These are phyloP conservation scores for Phytopythium ostracodes DNA, from an alignment of 352 stramenopile genomes.

Conservation along the genomic window DNA sequence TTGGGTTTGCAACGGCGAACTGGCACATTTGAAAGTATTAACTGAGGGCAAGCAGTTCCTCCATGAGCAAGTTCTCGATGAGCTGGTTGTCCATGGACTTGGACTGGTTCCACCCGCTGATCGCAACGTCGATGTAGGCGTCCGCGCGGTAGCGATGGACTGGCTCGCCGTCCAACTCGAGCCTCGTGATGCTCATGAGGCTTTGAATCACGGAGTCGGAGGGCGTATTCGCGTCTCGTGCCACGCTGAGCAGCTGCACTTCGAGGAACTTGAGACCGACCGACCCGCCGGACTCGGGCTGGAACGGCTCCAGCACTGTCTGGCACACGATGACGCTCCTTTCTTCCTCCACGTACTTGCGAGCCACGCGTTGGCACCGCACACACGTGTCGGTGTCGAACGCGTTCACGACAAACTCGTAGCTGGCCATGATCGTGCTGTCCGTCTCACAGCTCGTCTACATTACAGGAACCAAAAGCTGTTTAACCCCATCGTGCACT, in stretches of 20 bases:
- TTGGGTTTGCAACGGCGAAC: not conserved
- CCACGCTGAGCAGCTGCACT: not conserved
- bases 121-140: constrained; percentile 3
- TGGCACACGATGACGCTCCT: constrained; percentile 22
- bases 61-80: constrained; percentile 9
- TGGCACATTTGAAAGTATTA: not conserved
- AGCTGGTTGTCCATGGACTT: constrained; percentile 6
- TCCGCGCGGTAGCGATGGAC: not conserved
- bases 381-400: constrained; percentile 17
- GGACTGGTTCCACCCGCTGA: constrained; percentile 5
- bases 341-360: constrained; percentile 17
- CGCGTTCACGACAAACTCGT: constrained; percentile 6
- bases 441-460: constrained; percentile 3
- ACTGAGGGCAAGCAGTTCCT: not conserved
- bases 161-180: constrained; percentile 1
- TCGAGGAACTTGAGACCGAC: constrained; percentile 20
- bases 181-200: constrained; percentile 4
- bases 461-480: not conserved
- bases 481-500: too few species aligned
- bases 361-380: constrained; percentile 2
- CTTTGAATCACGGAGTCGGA: constrained; percentile 6
- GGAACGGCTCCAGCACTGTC: constrained; percentile 13
- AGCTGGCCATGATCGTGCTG: constrained; percentile 2
- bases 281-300: constrained; percentile 1
- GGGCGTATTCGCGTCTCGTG: not conserved